phyloP scores from a whole-genome alignment of 805 yeast genomes.

The Starmerella kuoi region DNA sequence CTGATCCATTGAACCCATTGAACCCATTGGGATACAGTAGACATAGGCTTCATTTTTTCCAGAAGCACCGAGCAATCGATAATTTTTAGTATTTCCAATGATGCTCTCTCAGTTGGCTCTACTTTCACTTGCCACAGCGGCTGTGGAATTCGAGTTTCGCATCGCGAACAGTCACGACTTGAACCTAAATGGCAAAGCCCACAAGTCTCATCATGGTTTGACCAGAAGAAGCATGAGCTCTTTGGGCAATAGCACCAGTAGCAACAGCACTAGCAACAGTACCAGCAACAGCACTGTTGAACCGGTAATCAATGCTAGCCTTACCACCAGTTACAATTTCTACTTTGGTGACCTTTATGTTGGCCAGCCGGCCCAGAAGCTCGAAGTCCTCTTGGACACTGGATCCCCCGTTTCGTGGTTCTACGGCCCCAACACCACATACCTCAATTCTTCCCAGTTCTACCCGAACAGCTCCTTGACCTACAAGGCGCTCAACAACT shows the following conservation, averaged over 20 bases:
- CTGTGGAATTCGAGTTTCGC: slow-evolving; percentile 11
- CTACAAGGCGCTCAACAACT: slow-evolving; percentile 28
- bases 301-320: slow-evolving; percentile 16
- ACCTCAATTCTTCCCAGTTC: slow-evolving; percentile 24
- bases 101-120: slow-evolving; percentile 9
- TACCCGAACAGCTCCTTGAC: slow-evolving; percentile 23
- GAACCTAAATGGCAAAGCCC: neutral
- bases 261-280: neutral
- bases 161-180: slow-evolving; percentile 7
- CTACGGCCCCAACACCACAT: slow-evolving; percentile 28
- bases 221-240: too few species aligned
- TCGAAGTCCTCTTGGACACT: slow-evolving; percentile 37
- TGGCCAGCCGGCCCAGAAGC: slow-evolving; percentile 36
- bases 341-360: slow-evolving; percentile 29
- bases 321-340: slow-evolving; percentile 27
- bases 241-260: too few species aligned
- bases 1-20: too few species aligned
- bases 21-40: too few species aligned
- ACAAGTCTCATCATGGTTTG: neutral
- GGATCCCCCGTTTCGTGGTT: slow-evolving; percentile 43
- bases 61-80: too few species aligned
- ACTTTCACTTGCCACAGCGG: slow-evolving; percentile 11
- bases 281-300: slow-evolving; percentile 7
- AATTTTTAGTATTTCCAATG: too few species aligned
- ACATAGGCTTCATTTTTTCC: too few species aligned